Evolutionary conservation across 129 eudicot genomes (phyloP).

Genomic region (Calendula officinalis): DNA sequence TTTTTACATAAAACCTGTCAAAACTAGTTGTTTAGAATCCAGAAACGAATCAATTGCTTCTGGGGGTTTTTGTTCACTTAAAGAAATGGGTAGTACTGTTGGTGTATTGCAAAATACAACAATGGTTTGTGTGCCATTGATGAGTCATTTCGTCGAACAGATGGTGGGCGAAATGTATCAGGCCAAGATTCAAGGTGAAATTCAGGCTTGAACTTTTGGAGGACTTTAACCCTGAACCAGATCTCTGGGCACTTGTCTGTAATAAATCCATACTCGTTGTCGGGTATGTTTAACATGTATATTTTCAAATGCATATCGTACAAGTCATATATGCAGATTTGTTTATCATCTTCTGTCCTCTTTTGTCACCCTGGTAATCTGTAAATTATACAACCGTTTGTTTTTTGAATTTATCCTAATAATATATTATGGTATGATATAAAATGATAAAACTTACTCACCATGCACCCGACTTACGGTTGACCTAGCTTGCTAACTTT

Average conservation of each 20-base stretch:
- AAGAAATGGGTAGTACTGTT: conserved; percentile 42
- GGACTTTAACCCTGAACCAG: conserved; percentile 27
- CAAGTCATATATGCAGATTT: background rate
- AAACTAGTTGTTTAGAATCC: conserved; percentile 3
- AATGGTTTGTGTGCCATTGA: conserved; percentile 61
- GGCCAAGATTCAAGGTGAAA: conserved; percentile 57
- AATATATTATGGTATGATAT: too few species aligned
- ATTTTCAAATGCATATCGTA: background rate
- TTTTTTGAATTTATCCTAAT: too few species aligned
- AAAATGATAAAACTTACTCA: too few species aligned
- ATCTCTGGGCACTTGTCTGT: conserved; percentile 39
- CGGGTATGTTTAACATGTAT: conserved; percentile 37
- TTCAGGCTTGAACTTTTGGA: conserved; percentile 51
- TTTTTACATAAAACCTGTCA: conserved; percentile 11
- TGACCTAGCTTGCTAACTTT: too few species aligned
- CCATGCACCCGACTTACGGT: too few species aligned
- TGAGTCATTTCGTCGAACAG: conserved; percentile 51
- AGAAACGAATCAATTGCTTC: background rate
- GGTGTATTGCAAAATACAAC: conserved; percentile 47
- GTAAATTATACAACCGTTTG: too few species aligned
- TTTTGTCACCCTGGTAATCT: background rate
- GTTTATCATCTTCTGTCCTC: background rate
- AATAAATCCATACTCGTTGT: conserved; percentile 53
- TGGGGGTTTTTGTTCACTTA: background rate
- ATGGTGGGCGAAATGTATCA: conserved; percentile 49